These are phyloP conservation scores for Bertia moriformis DNA, from an alignment of 2,329 filamentous ascomycete genomes.

Conservation along the genomic window DNA sequence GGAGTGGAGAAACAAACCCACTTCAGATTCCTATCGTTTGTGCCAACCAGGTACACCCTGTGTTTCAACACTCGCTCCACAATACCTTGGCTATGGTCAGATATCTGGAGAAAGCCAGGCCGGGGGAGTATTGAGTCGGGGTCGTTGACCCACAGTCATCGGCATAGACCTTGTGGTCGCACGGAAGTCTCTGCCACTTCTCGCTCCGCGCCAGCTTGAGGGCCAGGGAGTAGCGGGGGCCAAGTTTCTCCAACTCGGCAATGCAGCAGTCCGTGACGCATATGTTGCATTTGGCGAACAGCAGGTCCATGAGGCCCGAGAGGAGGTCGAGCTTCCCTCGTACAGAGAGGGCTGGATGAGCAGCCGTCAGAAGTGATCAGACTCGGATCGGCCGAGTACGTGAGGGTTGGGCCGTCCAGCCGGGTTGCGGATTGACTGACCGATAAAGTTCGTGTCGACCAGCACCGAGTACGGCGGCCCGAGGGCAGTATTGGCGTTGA, in stretches of 20 bases:
- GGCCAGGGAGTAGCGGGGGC: slow-evolving; percentile 75
- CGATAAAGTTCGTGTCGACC: slow-evolving; percentile 29
- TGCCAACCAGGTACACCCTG: slow-evolving; percentile 60
- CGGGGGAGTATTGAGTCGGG: slow-evolving; percentile 11
- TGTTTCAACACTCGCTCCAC: not conserved
- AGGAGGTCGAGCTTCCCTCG: slow-evolving; percentile 1
- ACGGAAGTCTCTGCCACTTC: slow-evolving; percentile 70
- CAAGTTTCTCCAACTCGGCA: slow-evolving; percentile 78
- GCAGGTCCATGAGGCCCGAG: slow-evolving; percentile 66
- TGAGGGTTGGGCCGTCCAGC: no score
- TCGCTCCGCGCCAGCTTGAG: slow-evolving; percentile 77
- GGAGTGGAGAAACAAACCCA: slow-evolving; percentile 69
- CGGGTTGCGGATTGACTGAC: no score
- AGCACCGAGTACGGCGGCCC: slow-evolving; percentile 70
- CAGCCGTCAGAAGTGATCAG: no score
- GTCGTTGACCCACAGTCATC: slow-evolving; percentile 76
- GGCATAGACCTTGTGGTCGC: slow-evolving; percentile 77
- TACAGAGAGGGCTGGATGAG: no score
- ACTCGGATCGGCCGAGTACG: no score
- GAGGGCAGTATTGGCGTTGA: slow-evolving; percentile 74
- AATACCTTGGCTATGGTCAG: slow-evolving; percentile 7
- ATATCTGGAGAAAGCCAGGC: slow-evolving; percentile 24
- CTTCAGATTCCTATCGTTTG: slow-evolving; percentile 68
- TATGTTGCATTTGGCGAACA: slow-evolving; percentile 81
- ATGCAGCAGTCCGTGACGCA: slow-evolving; percentile 75